phyloP scores from a whole-genome alignment of 345 rosid species.

The Citrus cavaleriei region DNA sequence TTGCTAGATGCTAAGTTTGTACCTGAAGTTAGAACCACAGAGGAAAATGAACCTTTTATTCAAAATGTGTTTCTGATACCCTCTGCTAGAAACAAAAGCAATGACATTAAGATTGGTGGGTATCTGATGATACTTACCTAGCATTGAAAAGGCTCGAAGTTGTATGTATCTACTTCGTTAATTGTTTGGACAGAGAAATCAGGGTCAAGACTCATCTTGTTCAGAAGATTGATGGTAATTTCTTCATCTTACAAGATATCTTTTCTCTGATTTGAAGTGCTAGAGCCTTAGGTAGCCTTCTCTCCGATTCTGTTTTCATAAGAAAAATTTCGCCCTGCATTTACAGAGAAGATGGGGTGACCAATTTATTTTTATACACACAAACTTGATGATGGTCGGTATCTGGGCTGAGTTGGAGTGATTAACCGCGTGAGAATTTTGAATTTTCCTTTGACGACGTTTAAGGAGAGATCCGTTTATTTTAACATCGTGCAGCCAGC shows the following conservation, averaged over 20 bases:
- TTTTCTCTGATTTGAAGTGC: background rate
- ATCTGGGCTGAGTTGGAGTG: too few species aligned
- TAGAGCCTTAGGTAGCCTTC: background rate
- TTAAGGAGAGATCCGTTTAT: background rate
- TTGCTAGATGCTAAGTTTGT: background rate
- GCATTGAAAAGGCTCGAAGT: constrained; percentile 20
- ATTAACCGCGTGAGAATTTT: background rate
- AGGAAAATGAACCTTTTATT: background rate
- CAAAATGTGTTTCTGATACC: background rate
- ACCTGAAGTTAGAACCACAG: background rate
- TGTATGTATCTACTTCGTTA: constrained; percentile 3
- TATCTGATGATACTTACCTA: constrained; percentile 18
- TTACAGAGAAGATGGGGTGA: background rate
- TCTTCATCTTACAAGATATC: constrained; percentile 8
- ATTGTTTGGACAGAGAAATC: constrained; percentile 1
- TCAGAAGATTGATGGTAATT: constrained; percentile 9
- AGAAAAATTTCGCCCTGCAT: background rate
- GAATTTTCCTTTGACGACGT: background rate
- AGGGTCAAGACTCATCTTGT: background rate
- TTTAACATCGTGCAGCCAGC: background rate
- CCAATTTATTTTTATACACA: background rate
- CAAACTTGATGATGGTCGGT: background rate
- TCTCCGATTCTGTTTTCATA: too few species aligned
- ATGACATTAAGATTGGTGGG: background rate
- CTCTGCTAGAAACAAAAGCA: background rate